Conservation (phyloP, 495 filamentous ascomycete species). For the Penicillium fimorum region DNA sequence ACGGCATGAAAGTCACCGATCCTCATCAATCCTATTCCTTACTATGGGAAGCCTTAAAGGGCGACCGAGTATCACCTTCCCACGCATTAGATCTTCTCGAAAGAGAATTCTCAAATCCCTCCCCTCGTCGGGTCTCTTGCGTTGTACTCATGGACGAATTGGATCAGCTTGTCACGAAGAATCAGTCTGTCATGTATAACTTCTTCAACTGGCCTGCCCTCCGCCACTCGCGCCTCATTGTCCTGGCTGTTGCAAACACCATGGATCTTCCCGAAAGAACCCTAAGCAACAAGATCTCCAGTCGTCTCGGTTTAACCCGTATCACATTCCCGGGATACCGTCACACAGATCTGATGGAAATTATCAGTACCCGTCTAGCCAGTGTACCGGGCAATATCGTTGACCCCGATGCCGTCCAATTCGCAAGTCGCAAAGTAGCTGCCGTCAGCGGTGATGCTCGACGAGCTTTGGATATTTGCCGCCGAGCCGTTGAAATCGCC, state of each 20-base stretch:
- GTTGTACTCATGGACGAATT: conserved; percentile 99
- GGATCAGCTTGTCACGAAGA: conserved; percentile 95
- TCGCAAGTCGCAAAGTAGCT: conserved; percentile 93
- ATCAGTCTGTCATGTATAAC: conserved; percentile 99
- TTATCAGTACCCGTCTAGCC: conserved; percentile 84
- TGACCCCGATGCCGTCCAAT: conserved; percentile 91
- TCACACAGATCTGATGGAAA: conserved; percentile 96
- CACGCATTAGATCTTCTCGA: conserved; percentile 91
- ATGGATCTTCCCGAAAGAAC: conserved; percentile 99
- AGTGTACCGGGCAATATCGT: conserved; percentile 88
- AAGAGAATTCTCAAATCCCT: conserved; percentile 85
- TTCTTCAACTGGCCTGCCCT: conserved; percentile 99
- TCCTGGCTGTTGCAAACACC: conserved; percentile 96
- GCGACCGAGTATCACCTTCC: conserved; percentile 85
- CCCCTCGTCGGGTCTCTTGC: conserved; percentile 86
- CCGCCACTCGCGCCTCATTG: conserved; percentile 86
- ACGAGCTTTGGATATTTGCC: conserved; percentile 90
- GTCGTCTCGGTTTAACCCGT: conserved; percentile 80
- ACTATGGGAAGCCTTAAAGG: conserved; percentile 93
- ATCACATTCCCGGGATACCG: conserved; percentile 98
- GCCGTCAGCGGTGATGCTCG: conserved; percentile 94
- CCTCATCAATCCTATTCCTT: conserved; percentile 94
- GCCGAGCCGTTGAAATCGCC: conserved; percentile 92
- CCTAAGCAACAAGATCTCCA: conserved; percentile 95
- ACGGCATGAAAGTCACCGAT: conserved; percentile 99